A percentile compares a stretch with the other conserved stretches of the same genome.
These are phyloP conservation scores for Filosporella fistucella DNA, from an alignment of 495 filamentous ascomycete genomes.

Conservation along the genomic window DNA sequence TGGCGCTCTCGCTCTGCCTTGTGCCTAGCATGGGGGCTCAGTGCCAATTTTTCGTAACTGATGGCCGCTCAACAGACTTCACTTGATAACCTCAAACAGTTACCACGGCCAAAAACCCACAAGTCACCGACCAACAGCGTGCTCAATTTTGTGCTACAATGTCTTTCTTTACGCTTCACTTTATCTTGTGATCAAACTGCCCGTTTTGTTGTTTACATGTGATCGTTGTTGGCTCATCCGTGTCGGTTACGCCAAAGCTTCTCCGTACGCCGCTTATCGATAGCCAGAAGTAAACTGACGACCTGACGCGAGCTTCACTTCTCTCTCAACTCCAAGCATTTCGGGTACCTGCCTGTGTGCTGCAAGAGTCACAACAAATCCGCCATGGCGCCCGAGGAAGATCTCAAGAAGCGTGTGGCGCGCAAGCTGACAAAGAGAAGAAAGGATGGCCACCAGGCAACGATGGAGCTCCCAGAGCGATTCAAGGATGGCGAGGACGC, in stretches of 20 bases:
- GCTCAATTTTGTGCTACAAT: too few relatives aligned
- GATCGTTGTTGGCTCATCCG: neutral
- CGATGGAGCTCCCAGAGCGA: conserved; percentile 73
- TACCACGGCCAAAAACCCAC: too few relatives aligned
- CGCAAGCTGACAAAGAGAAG: conserved; percentile 58
- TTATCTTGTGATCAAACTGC: too few relatives aligned
- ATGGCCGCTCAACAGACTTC: too few relatives aligned
- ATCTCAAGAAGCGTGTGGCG: conserved; percentile 28
- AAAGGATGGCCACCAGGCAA: conserved; percentile 50
- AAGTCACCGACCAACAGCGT: too few relatives aligned
- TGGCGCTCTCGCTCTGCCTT: too few relatives aligned
- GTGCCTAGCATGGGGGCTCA: too few relatives aligned
- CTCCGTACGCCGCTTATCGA: too few relatives aligned
- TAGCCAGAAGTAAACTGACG: neutral
- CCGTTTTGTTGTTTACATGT: conserved; percentile 1
- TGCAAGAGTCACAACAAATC: conserved; percentile 3
- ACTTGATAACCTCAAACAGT: too few relatives aligned
- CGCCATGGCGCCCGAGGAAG: conserved; percentile 35
- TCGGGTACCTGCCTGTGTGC: neutral
- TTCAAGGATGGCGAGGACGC: conserved; percentile 64
- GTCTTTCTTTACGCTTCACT: too few relatives aligned
- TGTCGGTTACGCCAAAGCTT: too few relatives aligned
- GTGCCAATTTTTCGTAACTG: too few relatives aligned
- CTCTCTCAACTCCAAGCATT: neutral
- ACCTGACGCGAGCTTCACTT: neutral